Evolutionary conservation across 192 early-diverging fungal genomes (phyloP).

Genomic region (Podochytrium sp.): DNA sequence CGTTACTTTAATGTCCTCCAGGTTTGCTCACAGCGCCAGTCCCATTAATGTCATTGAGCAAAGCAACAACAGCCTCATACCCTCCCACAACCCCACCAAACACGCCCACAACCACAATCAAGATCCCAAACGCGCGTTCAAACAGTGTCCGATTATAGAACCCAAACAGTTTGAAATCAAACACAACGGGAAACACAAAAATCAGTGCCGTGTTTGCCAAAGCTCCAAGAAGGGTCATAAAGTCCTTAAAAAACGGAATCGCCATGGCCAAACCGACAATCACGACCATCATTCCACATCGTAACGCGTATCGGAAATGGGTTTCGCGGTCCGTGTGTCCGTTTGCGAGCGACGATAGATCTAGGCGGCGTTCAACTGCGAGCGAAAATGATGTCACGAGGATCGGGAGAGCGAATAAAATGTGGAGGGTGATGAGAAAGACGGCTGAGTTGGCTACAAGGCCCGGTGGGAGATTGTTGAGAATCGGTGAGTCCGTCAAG

Average conservation of each 20-base stretch:
- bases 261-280: slow-evolving; percentile 65
- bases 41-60: slow-evolving; percentile 35
- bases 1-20: neutral
- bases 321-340: slow-evolving; percentile 30
- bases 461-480: slow-evolving; percentile 67
- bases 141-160: slow-evolving; percentile 52
- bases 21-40: neutral
- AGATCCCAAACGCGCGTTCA: slow-evolving; percentile 54
- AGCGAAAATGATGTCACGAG: slow-evolving; percentile 74
- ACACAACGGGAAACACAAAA: slow-evolving; percentile 82
- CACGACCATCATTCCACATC: slow-evolving; percentile 57
- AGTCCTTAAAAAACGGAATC: slow-evolving; percentile 79
- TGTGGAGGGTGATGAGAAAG: slow-evolving; percentile 78
- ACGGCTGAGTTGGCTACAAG: slow-evolving; percentile 59
- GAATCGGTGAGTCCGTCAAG: slow-evolving; percentile 69
- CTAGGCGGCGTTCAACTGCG: slow-evolving; percentile 71
- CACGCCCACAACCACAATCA: slow-evolving; percentile 65
- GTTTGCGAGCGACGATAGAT: slow-evolving; percentile 36
- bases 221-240: slow-evolving; percentile 78
- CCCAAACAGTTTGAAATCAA: slow-evolving; percentile 76
- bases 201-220: slow-evolving; percentile 72
- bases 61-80: slow-evolving; percentile 39
- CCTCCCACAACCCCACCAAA: slow-evolving; percentile 47
- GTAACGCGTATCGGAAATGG: slow-evolving; percentile 39
- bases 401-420: slow-evolving; percentile 80